Percentiles rank a stretch among this genome's conserved stretches.
These are phyloP conservation scores for Ichthyophonus hoferi DNA, from an alignment of 208 protist genomes.

Conservation along the genomic window DNA sequence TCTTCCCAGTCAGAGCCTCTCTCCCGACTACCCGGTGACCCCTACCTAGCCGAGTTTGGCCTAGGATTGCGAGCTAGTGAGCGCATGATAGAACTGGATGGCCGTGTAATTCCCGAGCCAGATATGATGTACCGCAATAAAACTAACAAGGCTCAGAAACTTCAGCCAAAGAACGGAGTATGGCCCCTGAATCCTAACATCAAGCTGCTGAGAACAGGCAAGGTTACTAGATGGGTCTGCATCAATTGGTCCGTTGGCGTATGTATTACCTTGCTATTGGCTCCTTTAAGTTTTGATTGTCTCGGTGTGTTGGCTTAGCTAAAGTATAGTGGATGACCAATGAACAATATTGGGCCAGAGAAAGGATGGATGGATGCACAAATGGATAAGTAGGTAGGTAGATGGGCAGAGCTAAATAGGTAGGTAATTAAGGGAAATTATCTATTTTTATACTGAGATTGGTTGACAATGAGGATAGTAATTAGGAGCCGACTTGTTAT, in stretches of 20 bases:
- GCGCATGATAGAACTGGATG: background rate
- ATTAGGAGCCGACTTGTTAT: too few species aligned
- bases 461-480: too few species aligned
- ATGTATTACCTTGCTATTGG: background rate
- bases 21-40: background rate
- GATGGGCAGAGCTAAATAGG: too few species aligned
- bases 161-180: background rate
- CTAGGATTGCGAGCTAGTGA: background rate
- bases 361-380: too few species aligned
- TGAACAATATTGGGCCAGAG: too few species aligned
- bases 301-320: too few species aligned
- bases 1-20: too few species aligned
- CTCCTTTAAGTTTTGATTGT: too few species aligned
- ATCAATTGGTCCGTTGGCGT: background rate
- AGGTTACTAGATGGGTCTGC: background rate
- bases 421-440: too few species aligned
- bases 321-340: too few species aligned
- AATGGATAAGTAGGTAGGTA: too few species aligned
- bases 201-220: background rate
- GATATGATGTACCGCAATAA: background rate
- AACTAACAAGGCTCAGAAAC: background rate
- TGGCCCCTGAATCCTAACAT: background rate
- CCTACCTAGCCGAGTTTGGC: background rate
- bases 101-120: background rate
- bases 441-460: too few species aligned